These are phyloP conservation scores for Serendipita vermifera DNA, from an alignment of 768 basidiomycete genomes.

Conservation along the genomic window DNA sequence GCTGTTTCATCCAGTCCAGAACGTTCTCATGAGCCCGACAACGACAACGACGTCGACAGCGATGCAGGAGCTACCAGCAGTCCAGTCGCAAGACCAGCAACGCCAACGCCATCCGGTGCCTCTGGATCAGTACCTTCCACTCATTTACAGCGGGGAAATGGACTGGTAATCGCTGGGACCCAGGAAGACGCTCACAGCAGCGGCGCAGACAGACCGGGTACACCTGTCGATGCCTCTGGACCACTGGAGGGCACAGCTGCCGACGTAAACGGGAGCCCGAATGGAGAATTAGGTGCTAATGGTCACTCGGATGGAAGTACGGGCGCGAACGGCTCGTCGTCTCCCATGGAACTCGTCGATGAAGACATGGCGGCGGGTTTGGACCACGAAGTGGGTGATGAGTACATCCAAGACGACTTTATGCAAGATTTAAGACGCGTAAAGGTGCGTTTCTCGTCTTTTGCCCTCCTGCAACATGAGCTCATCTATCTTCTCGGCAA, in stretches of 20 bases:
- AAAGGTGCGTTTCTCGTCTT: conserved; percentile 40
- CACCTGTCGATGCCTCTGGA: neutral
- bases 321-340: neutral
- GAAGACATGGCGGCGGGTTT: neutral
- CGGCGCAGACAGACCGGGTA: neutral
- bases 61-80: too few species aligned
- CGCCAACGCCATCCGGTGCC: too few species aligned
- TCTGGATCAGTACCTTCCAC: too few species aligned
- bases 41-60: too few species aligned
- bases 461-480: conserved; percentile 16
- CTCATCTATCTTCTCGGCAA: conserved; percentile 14
- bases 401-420: conserved; percentile 47
- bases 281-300: too few species aligned
- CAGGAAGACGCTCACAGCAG: neutral
- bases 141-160: too few species aligned
- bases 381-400: conserved; percentile 38
- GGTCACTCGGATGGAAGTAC: too few species aligned
- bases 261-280: too few species aligned
- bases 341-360: neutral
- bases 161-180: too few species aligned
- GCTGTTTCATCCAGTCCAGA: neutral
- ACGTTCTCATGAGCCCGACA: too few species aligned
- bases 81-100: neutral
- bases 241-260: neutral
- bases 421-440: conserved; percentile 76